These are phyloP conservation scores for Lipomyces spencermartinsiae DNA, from an alignment of 805 yeast genomes.

Conservation along the genomic window DNA sequence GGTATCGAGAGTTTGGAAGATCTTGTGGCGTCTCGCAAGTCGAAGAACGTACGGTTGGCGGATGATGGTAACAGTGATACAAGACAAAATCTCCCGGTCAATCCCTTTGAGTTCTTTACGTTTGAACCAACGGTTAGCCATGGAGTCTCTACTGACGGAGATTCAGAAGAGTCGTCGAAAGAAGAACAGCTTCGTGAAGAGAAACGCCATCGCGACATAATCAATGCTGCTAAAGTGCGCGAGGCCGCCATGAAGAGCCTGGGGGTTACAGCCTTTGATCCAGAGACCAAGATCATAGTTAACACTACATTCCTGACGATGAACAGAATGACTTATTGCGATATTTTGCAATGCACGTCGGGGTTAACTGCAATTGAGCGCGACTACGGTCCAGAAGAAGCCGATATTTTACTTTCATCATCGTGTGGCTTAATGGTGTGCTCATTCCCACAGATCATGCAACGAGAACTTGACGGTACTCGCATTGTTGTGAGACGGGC, in stretches of 20 bases:
- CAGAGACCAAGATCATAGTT: slow-evolving; percentile 18
- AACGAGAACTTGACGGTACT: slow-evolving; percentile 17
- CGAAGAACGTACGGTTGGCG: background rate
- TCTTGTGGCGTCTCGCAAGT: slow-evolving; percentile 7
- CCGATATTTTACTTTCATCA: slow-evolving; percentile 25
- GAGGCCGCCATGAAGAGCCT: background rate
- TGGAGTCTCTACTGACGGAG: background rate
- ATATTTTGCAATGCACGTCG: slow-evolving; percentile 1
- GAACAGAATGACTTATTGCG: slow-evolving; percentile 14
- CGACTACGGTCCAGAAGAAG: slow-evolving; percentile 22
- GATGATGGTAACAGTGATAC: background rate
- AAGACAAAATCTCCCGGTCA: slow-evolving; percentile 9
- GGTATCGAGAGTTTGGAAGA: slow-evolving; percentile 8
- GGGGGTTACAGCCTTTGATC: slow-evolving; percentile 2
- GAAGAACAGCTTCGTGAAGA: slow-evolving; percentile 5
- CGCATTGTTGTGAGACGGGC: slow-evolving; percentile 15
- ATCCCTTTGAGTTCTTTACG: slow-evolving; percentile 13
- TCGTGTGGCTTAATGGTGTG: slow-evolving; percentile 11
- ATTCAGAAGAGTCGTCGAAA: background rate
- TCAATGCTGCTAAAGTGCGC: background rate
- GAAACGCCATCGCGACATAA: background rate
- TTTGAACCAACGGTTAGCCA: background rate
- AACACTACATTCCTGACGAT: slow-evolving; percentile 15
- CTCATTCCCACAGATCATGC: slow-evolving; percentile 15
- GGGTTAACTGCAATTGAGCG: slow-evolving; percentile 24